phyloP scores from a whole-genome alignment of 2,329 filamentous ascomycete genomes.

The Venturiaceae sp. region DNA sequence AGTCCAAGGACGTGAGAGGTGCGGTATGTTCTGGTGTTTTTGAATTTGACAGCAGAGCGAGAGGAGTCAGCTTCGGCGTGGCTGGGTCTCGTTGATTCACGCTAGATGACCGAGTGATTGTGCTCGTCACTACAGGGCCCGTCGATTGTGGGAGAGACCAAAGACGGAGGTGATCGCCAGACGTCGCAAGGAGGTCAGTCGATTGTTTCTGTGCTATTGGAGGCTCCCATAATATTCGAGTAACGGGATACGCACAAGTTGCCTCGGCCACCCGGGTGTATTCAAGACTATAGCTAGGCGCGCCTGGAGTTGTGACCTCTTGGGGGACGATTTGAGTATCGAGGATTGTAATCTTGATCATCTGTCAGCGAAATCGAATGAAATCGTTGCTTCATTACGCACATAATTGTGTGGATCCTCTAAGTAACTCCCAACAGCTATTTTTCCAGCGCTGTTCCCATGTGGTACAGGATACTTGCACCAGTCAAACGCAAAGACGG shows the following conservation, averaged over 20 bases:
- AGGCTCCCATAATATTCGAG: slow-evolving; percentile 89
- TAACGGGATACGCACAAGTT: slow-evolving; percentile 95
- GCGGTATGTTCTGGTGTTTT: slow-evolving; percentile 98
- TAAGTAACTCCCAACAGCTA: slow-evolving; percentile 90
- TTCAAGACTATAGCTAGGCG: slow-evolving; percentile 68
- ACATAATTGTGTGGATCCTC: slow-evolving; percentile 99
- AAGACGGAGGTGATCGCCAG: slow-evolving; percentile 83
- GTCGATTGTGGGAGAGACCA: slow-evolving; percentile 69
- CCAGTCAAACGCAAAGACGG: slow-evolving; percentile 96
- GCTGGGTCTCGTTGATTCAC: slow-evolving; percentile 49
- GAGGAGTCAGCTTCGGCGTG: slow-evolving; percentile 76
- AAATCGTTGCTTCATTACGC: slow-evolving; percentile 20
- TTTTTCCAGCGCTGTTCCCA: slow-evolving; percentile 63
- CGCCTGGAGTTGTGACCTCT: slow-evolving; percentile 56
- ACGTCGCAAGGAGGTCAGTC: slow-evolving; percentile 89
- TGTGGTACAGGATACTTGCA: slow-evolving; percentile 88
- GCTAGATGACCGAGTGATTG: slow-evolving; percentile 58
- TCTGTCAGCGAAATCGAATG: not conserved
- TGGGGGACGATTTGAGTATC: slow-evolving; percentile 73
- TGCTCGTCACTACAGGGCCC: slow-evolving; percentile 45
- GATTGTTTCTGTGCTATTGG: slow-evolving; percentile 91
- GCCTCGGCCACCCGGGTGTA: slow-evolving; percentile 93
- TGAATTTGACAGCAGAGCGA: slow-evolving; percentile 90
- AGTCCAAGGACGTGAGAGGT: slow-evolving; percentile 90
- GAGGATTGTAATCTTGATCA: slow-evolving; percentile 80